A percentile compares a stretch with the other conserved stretches of the same genome.
Conservation (phyloP, 2,329 filamentous ascomycete genomes). For the Colletotrichum cuscutae region DNA sequence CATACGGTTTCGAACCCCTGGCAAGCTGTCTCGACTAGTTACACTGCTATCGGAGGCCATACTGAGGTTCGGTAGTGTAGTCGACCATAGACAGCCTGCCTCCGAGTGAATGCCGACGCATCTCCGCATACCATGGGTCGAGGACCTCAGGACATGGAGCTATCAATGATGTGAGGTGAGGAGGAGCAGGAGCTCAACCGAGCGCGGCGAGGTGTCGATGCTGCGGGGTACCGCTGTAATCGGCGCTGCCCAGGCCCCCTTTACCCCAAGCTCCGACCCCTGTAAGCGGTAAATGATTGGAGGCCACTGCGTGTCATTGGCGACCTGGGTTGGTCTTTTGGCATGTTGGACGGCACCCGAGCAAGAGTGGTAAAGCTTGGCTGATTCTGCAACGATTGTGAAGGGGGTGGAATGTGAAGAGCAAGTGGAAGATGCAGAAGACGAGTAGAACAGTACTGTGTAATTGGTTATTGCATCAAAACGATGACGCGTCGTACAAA, state of each 20-base stretch:
- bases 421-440: background rate
- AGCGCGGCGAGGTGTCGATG: background rate
- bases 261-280: conserved; percentile 7
- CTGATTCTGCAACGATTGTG: background rate
- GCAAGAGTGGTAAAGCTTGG: background rate
- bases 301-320: background rate
- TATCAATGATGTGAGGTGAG: background rate
- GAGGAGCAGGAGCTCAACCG: no score
- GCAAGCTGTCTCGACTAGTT: background rate
- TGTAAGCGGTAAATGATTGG: conserved; percentile 1
- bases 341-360: background rate
- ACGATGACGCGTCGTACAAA: background rate
- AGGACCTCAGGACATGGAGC: conserved; percentile 2
- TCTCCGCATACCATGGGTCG: conserved; percentile 13
- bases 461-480: background rate
- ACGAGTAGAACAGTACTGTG: no score
- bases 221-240: conserved; percentile 23
- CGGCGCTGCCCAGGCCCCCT: background rate
- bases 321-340: background rate
- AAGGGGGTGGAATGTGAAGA: background rate
- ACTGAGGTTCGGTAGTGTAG: background rate
- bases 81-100: background rate
- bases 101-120: conserved; percentile 29
- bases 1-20: background rate
- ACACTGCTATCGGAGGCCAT: background rate